These are phyloP conservation scores for Batrachochytrium dendrobatidis DNA, from an alignment of 371 early-diverging fungal genomes.

Conservation along the genomic window DNA sequence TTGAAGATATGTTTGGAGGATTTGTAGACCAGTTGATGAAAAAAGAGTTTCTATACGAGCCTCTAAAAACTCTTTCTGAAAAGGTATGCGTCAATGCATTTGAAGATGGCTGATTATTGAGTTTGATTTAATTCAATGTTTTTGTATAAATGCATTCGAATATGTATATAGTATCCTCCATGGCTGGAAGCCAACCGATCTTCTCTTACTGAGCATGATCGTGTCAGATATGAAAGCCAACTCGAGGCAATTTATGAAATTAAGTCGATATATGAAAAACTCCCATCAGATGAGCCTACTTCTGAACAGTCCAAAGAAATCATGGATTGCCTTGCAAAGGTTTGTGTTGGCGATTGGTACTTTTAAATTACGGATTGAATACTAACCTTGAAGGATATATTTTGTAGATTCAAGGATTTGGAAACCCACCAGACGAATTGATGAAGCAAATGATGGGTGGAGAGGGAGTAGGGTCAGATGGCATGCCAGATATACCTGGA, in stretches of 20 bases:
- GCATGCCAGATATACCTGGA: conserved; percentile 59
- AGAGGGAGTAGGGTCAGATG: conserved; percentile 66
- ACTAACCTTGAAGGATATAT: background rate
- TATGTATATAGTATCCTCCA: conserved; percentile 61
- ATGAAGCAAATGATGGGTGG: conserved; percentile 85
- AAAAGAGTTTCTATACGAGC: conserved; percentile 87
- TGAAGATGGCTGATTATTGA: background rate
- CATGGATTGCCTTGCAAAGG: conserved; percentile 84
- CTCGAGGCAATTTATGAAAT: conserved; percentile 64
- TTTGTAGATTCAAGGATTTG: conserved; percentile 82
- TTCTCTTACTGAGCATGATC: conserved; percentile 56
- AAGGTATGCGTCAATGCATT: conserved; percentile 41
- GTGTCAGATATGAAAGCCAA: conserved; percentile 67
- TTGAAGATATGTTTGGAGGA: conserved; percentile 76
- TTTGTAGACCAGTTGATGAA: conserved; percentile 88
- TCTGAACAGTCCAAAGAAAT: conserved; percentile 56
- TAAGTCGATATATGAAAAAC: conserved; percentile 63
- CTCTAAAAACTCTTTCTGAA: conserved; percentile 75
- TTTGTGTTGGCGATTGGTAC: too few relatives aligned
- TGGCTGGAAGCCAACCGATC: conserved; percentile 73
- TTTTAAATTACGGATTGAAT: background rate
- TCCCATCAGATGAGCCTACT: conserved; percentile 38
- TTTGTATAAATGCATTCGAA: background rate
- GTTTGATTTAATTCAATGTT: background rate
- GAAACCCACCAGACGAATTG: conserved; percentile 86